Evolutionary conservation across 306 rosid genomes (phyloP).

Genomic region (Dryas octopetala): DNA sequence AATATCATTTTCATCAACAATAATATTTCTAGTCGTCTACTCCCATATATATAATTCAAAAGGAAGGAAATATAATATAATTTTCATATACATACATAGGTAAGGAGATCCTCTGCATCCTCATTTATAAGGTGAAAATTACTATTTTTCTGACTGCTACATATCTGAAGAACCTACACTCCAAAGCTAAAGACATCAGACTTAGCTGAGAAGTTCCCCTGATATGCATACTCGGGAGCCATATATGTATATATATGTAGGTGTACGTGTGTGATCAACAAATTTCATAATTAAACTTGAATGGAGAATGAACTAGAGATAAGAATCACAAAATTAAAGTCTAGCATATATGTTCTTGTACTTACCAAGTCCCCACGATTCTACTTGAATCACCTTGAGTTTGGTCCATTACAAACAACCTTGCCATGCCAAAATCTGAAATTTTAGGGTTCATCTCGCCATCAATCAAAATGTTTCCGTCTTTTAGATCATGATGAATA

Average conservation of each 20-base stretch:
- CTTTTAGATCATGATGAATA: neutral
- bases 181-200: conserved; percentile 32
- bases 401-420: conserved; percentile 11
- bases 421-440: conserved; percentile 37
- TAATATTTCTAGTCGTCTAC: too few relatives aligned
- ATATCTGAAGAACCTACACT: neutral
- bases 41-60: too few relatives aligned
- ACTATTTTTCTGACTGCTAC: too few relatives aligned
- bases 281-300: too few relatives aligned
- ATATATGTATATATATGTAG: neutral
- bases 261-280: too few relatives aligned
- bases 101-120: too few relatives aligned
- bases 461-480: neutral
- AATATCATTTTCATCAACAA: too few relatives aligned
- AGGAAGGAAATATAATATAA: too few relatives aligned
- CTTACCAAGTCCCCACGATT: conserved; percentile 25
- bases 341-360: neutral
- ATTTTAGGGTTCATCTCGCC: conserved; percentile 19
- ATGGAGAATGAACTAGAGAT: too few relatives aligned
- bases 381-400: conserved; percentile 6
- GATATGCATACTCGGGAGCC: conserved; percentile 25
- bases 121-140: too few relatives aligned
- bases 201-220: conserved; percentile 10
- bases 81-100: too few relatives aligned
- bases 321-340: too few relatives aligned